A percentile compares a stretch with the other conserved stretches of the same genome.
Evolutionary conservation across 495 filamentous ascomycete genomes (phyloP).

Genomic region (Margaritispora aquatica): DNA sequence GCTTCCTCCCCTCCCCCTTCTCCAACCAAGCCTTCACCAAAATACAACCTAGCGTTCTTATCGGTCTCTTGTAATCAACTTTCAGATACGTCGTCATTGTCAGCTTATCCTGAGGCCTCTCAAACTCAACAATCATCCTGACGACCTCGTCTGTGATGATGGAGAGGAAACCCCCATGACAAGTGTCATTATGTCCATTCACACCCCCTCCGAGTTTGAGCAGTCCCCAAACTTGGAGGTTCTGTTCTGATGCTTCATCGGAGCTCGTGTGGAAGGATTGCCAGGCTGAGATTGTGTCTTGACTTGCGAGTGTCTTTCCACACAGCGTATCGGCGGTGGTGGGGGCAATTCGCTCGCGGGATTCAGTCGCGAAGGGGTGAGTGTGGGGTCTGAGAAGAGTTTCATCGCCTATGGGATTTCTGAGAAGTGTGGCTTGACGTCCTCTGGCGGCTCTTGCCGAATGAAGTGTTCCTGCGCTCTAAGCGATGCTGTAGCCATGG

Average conservation of each 20-base stretch:
- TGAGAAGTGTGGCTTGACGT: constrained; percentile 3
- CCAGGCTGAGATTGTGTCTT: constrained; percentile 44
- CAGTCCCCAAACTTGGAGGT: constrained; percentile 5
- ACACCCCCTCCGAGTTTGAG: constrained; percentile 6
- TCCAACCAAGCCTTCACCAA: constrained; percentile 23
- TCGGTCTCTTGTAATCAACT: constrained; percentile 26
- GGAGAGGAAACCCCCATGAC: constrained; percentile 19
- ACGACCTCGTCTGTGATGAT: constrained; percentile 24
- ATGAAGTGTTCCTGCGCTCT: not conserved
- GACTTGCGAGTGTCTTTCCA: constrained; percentile 46
- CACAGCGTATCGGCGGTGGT: constrained; percentile 46
- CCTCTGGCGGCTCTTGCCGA: not conserved
- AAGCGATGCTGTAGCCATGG: not conserved
- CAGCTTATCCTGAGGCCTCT: constrained; percentile 13
- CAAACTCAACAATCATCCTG: constrained; percentile 16
- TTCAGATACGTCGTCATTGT: constrained; percentile 28
- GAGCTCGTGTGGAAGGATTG: constrained; percentile 38
- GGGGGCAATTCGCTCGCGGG: too few species aligned
- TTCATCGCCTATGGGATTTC: constrained; percentile 1
- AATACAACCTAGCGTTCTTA: constrained; percentile 25
- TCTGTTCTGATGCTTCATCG: not conserved
- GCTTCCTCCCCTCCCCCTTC: constrained; percentile 27
- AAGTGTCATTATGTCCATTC: constrained; percentile 13
- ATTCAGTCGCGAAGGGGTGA: not conserved
- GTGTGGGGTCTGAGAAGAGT: constrained; percentile 3